Conservation (phyloP, 2,329 filamentous ascomycete genomes). For the Colletotrichum orchidophilum region DNA sequence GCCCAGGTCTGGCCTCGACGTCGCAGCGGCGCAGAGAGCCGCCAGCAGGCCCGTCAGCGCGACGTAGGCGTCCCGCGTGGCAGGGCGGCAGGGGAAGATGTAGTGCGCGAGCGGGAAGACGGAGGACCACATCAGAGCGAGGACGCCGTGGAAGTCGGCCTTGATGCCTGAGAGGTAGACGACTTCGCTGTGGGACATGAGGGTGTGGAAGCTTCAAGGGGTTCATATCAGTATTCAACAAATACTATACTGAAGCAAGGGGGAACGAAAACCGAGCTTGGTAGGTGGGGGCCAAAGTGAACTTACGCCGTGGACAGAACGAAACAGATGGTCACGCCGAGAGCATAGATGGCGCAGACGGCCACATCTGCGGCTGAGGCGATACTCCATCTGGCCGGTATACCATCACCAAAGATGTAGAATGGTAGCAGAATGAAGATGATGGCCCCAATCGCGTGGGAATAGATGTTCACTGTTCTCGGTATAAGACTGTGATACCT, state of each 20-base stretch:
- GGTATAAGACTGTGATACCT: not conserved
- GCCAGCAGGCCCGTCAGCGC: constrained; percentile 46
- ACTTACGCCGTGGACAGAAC: constrained; percentile 53
- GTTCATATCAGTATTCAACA: not conserved
- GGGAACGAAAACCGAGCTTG: not conserved
- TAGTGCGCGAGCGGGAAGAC: constrained; percentile 69
- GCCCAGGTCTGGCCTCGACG: constrained; percentile 12
- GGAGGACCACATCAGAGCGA: constrained; percentile 69
- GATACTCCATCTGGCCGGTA: constrained; percentile 47
- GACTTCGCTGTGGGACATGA: constrained; percentile 62
- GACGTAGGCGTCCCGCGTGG: constrained; percentile 48
- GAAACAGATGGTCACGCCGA: constrained; percentile 56
- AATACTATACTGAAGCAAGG: no score
- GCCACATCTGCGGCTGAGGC: constrained; percentile 49
- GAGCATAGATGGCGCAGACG: constrained; percentile 53
- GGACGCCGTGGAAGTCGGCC: constrained; percentile 69
- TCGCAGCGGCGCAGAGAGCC: constrained; percentile 43
- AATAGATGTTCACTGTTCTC: constrained; percentile 55
- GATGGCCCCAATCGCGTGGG: constrained; percentile 52
- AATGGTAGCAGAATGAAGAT: constrained; percentile 50
- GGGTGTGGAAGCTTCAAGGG: constrained; percentile 60
- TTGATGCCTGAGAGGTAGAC: constrained; percentile 63
- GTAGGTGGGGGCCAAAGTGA: not conserved
- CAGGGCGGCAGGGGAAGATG: constrained; percentile 51
- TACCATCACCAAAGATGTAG: constrained; percentile 46